Base-by-base conservation (phyloP, 352 stramenopile genomes). In the Phytopythium helicoides region DNA sequence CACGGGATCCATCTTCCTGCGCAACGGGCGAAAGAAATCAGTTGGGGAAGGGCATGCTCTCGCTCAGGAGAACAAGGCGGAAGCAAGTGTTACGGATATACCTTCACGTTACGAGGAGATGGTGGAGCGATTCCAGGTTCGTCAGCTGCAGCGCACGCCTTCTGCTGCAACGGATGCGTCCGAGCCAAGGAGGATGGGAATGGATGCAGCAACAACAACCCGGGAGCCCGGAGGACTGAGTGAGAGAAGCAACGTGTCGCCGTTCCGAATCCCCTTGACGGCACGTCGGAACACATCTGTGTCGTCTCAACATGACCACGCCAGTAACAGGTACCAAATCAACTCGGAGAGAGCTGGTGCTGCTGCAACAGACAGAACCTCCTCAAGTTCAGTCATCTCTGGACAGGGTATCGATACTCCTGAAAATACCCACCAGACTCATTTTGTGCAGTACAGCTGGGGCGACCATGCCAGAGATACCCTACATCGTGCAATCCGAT, bases 121-220 rank as follows among this genome's bases (percentile, higher is more conserved):
- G 68, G 73, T 83, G 63, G 49, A 53, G 19, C 68, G 72, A 3
- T 83, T 83, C 54, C 68, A 83, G 55, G 67, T 83, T 23, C 66
- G 72, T 11, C 58, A 62, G 28, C n/a, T 76, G 16, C 53, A 64
- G 37, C 56, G 55, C 3, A 49, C 47, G 1, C 46, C 64, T 1
- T 66, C 59, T 1, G 56, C 12, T 1, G 54, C 41, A 44, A 52
- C 58, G 21, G 15, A 47, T 2, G 28, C 19, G 15, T 55, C 54
- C n/a, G 54, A 68, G 6, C 28, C 47, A 11, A 31, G 22, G 18
- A 18, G 31, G 14, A 16, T 33, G 25, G 19, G 33, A n/a, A 15
- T 41, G 26, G n/a, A 37, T 1, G 26, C 41, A 1, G n/a, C n/a
- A n/a, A n/a, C n/a, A n/a, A 36, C 11, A 23, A 21, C 41, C 35